Evolutionary conservation across 495 filamentous ascomycete genomes (phyloP).

Genomic region (Penicillium steckii): DNA sequence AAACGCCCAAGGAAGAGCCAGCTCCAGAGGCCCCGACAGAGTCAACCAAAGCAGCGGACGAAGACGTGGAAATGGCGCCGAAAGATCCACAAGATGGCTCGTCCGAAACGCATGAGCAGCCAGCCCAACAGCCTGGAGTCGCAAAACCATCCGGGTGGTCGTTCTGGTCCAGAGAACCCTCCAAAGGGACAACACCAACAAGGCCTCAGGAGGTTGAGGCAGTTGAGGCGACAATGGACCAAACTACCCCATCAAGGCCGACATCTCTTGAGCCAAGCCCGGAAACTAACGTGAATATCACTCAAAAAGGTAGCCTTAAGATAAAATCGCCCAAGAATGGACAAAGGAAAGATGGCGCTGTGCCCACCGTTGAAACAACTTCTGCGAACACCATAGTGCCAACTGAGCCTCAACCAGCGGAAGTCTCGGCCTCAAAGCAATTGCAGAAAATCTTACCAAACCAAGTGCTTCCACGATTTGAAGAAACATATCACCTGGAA

Average conservation of each 20-base stretch:
- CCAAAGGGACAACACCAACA: slow-evolving; percentile 38
- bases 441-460: slow-evolving; percentile 53
- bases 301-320: slow-evolving; percentile 43
- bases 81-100: slow-evolving; percentile 16
- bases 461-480: slow-evolving; percentile 66
- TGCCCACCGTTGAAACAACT: slow-evolving; percentile 33
- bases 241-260: slow-evolving; percentile 24
- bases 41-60: slow-evolving; percentile 8
- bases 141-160: slow-evolving; percentile 72
- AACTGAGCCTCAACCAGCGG: slow-evolving; percentile 24
- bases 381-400: slow-evolving; percentile 25
- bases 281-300: slow-evolving; percentile 39
- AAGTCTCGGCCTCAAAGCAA: slow-evolving; percentile 42
- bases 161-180: slow-evolving; percentile 74
- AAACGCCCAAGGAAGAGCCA: slow-evolving; percentile 26
- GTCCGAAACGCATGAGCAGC: slow-evolving; percentile 29
- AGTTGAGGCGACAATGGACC: slow-evolving; percentile 68
- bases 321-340: slow-evolving; percentile 45
- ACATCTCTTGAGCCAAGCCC: slow-evolving; percentile 15
- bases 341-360: slow-evolving; percentile 30
- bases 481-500: slow-evolving; percentile 63
- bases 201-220: slow-evolving; percentile 46
- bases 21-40: slow-evolving; percentile 8
- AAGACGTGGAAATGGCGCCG: slow-evolving; percentile 22
- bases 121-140: slow-evolving; percentile 36